Conservation (phyloP, 192 early-diverging fungal species). For the Dimargaris verticillata region DNA sequence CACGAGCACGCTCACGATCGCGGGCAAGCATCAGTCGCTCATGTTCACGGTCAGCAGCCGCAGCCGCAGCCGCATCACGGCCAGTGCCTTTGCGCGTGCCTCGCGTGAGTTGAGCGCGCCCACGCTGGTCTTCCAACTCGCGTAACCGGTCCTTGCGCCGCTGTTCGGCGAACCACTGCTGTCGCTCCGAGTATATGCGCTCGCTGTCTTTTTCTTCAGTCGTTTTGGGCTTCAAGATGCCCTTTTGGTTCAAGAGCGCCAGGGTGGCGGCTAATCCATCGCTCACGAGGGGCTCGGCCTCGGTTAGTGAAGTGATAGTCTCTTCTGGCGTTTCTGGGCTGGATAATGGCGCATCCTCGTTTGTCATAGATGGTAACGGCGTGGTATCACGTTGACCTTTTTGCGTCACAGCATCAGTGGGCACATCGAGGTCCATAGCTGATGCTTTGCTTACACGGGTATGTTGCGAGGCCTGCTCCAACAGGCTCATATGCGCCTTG, state of each 20-base stretch:
- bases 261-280: slow-evolving; percentile 69
- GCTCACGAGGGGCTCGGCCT: slow-evolving; percentile 68
- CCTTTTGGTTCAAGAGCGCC: slow-evolving; percentile 63
- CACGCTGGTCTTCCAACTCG: slow-evolving; percentile 45
- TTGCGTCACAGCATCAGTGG: background rate
- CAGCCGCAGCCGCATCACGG: background rate
- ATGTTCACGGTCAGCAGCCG: too few species aligned
- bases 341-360: background rate
- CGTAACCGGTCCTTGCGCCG: slow-evolving; percentile 35
- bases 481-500: slow-evolving; percentile 11
- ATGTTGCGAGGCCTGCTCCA: slow-evolving; percentile 3
- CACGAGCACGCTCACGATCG: slow-evolving; percentile 46
- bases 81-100: slow-evolving; percentile 21
- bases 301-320: background rate
- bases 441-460: background rate
- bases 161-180: slow-evolving; percentile 59
- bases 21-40: slow-evolving; percentile 13
- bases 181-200: slow-evolving; percentile 33
- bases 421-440: background rate
- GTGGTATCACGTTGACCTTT: too few species aligned
- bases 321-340: background rate
- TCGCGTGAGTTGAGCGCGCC: slow-evolving; percentile 31
- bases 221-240: slow-evolving; percentile 40
- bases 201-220: slow-evolving; percentile 55
- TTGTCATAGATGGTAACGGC: too few species aligned